phyloP scores from a whole-genome alignment of 805 yeast species.

The Candida mattraensis region DNA sequence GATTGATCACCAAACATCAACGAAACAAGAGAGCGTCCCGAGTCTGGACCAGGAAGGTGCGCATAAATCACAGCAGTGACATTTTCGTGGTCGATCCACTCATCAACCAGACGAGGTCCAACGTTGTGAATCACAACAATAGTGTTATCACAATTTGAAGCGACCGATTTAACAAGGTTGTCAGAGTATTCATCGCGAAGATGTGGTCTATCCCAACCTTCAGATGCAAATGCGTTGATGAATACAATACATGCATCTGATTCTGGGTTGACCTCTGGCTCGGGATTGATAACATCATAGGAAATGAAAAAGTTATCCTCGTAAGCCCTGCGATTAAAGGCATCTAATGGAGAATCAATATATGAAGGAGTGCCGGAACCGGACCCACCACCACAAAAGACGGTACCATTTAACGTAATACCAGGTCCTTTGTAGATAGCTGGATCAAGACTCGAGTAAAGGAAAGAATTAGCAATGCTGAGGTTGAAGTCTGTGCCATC shows the following conservation, averaged over 20 bases:
- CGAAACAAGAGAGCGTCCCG: conserved; percentile 58
- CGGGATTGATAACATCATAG: conserved; percentile 33
- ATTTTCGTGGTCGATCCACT: conserved; percentile 54
- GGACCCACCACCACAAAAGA: conserved; percentile 67
- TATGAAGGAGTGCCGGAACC: conserved; percentile 56
- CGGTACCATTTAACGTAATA: conserved; percentile 45
- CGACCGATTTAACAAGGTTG: conserved; percentile 47
- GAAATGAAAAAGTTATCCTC: conserved; percentile 16
- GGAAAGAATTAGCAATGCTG: conserved; percentile 2
- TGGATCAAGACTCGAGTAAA: conserved; percentile 17
- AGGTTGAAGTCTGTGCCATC: conserved; percentile 11
- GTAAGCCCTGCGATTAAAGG: conserved; percentile 45
- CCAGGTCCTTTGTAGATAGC: conserved; percentile 20
- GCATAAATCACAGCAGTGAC: conserved; percentile 57
- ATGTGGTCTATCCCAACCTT: conserved; percentile 54
- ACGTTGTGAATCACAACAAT: conserved; percentile 60
- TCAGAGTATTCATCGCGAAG: conserved; percentile 58
- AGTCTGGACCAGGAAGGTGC: conserved; percentile 35
- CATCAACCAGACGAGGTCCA: conserved; percentile 60
- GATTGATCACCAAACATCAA: conserved; percentile 59
- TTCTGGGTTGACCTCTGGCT: conserved; percentile 45
- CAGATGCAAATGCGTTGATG: conserved; percentile 57
- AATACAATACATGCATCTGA: conserved; percentile 53
- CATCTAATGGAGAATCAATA: conserved; percentile 58
- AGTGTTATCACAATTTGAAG: conserved; percentile 51